Percentiles rank a stretch among this genome's conserved stretches.
Evolutionary conservation across 2,329 filamentous ascomycete genomes (phyloP).

Genomic region (Pseudopyricularia cyperi): DNA sequence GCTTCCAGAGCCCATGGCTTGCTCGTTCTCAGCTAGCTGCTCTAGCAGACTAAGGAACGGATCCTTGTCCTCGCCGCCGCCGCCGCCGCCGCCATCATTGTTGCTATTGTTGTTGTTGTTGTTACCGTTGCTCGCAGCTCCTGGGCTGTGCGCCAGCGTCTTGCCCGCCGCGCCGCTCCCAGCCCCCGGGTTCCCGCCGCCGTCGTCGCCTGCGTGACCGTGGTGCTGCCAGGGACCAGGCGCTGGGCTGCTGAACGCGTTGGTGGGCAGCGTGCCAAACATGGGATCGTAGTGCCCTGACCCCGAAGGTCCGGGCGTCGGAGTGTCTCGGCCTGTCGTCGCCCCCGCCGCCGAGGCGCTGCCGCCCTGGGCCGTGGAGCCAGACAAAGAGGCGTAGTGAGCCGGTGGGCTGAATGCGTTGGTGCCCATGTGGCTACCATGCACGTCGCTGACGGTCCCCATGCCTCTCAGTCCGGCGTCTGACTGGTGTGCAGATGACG

Average conservation of each 20-base stretch:
- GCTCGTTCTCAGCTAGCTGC: conserved; percentile 72
- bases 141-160: conserved; percentile 26
- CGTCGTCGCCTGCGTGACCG: conserved; percentile 3
- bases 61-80: conserved; percentile 56
- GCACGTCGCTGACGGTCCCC: background rate
- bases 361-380: background rate
- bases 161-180: conserved; percentile 1
- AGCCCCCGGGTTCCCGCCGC: too few relatives aligned
- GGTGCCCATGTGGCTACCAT: conserved; percentile 8
- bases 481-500: background rate
- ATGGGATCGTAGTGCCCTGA: conserved; percentile 40
- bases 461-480: background rate
- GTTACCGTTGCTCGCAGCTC: conserved; percentile 23
- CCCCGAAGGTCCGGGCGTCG: conserved; percentile 13
- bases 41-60: conserved; percentile 69
- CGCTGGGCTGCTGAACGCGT: conserved; percentile 37
- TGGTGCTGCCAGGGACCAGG: conserved; percentile 30
- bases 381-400: conserved; percentile 17
- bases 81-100: conserved; percentile 15
- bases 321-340: conserved; percentile 8
- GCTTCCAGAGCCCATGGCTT: conserved; percentile 51
- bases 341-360: conserved; percentile 14
- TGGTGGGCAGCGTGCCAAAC: conserved; percentile 43
- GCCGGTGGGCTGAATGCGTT: conserved; percentile 28
- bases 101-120: conserved; percentile 29